Base-by-base conservation (phyloP, 129 eudicot genomes). In the Flaveria bidentis region DNA sequence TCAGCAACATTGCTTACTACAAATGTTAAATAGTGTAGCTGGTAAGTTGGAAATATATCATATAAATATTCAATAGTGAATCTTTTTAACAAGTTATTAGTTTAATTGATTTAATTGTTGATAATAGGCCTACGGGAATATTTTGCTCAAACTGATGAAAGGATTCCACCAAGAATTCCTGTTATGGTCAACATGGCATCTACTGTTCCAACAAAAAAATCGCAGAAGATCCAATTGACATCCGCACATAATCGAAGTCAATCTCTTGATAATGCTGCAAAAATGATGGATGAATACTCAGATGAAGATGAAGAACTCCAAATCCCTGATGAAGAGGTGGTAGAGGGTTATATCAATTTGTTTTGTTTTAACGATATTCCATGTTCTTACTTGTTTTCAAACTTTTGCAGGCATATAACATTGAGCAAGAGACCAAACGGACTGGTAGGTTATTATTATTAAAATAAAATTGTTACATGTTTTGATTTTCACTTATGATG, bases 151-250 rank as follows among this genome's bases (percentile, higher is more conserved):
- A 91, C 86, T 79, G 99, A 94, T 80, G 96, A 91, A 66, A 86
- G 99, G 72, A 79, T 75, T 72, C 89, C 94, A 72, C 96, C 99
- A 13, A 89, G 99, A 69, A 94, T 94, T 63, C 99, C 99, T 30
- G 97, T 89, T 56, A 91, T 94, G 99, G 97, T 94, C 8, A 94
- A 91, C 72, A 94, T 94, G 99, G 85, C 91, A 46, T 87, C 99
- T 2, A 84, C 97, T 71, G 85, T 81, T 74, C 86, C 92, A 80
- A 28, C 90, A 71, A 89, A 82, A 80, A 91, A 84, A 72, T 63
- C 84, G 46, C 88, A 81, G 61, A 94, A 87, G 74, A 72, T 77
- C 76, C 84, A 82, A 67, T 82, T 55, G 50, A 72, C 82, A 42
- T 82, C 96, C 73, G 69, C 71, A 81, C 94, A 80, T 81, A 77